Evolutionary conservation across 2,329 filamentous ascomycete genomes (phyloP).

Genomic region (Biscogniauxia mediterranea): DNA sequence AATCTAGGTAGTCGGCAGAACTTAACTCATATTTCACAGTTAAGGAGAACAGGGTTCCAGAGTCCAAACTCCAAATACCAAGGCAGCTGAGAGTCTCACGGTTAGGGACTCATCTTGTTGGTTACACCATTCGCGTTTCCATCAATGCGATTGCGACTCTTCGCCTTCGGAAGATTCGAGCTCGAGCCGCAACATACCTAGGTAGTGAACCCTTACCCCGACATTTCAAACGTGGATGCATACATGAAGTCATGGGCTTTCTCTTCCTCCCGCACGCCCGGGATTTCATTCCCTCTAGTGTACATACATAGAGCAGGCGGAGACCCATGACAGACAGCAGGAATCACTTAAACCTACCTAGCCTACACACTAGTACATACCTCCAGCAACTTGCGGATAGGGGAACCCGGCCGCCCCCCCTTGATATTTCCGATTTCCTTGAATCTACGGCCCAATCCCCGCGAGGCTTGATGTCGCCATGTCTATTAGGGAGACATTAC

Average conservation of each 20-base stretch:
- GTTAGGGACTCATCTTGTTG: background rate
- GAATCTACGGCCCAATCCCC: background rate
- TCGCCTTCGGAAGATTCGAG: background rate
- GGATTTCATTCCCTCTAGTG: background rate
- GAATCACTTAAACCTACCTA: background rate
- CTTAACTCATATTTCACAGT: too few species aligned
- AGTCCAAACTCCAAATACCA: too few species aligned
- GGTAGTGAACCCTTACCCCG: background rate
- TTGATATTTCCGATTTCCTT: background rate
- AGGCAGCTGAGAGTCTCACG: too few species aligned
- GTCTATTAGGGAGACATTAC: background rate
- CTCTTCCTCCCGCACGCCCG: background rate
- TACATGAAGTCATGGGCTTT: background rate
- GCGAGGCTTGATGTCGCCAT: background rate
- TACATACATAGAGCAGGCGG: background rate
- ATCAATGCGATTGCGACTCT: background rate
- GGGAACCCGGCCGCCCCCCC: background rate
- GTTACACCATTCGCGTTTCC: background rate
- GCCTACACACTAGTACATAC: too few species aligned
- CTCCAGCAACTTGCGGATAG: background rate
- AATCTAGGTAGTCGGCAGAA: too few species aligned
- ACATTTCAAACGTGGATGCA: constrained; percentile 1
- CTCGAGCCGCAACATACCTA: background rate
- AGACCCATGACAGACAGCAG: background rate
- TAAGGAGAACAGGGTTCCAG: too few species aligned